phyloP scores from a whole-genome alignment of 441 rosid species.

The Euphorbia schlechtendalii region DNA sequence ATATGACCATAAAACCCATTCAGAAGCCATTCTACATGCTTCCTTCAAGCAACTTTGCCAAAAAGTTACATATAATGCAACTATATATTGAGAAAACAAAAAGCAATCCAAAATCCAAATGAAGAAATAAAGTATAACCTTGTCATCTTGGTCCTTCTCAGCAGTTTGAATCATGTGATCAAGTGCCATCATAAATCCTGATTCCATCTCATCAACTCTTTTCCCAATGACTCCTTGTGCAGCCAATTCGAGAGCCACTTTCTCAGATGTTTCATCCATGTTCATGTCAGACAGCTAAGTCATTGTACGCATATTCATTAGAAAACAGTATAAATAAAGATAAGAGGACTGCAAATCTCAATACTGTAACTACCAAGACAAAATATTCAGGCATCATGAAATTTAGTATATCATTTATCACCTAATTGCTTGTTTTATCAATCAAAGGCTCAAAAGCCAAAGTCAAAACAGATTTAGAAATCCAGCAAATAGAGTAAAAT shows the following conservation, averaged over 20 bases:
- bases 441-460: neutral
- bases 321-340: neutral
- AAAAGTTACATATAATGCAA: neutral
- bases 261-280: conserved; percentile 86
- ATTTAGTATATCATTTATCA: neutral
- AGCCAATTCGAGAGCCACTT: conserved; percentile 81
- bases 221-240: conserved; percentile 95
- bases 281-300: conserved; percentile 74
- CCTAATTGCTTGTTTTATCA: neutral
- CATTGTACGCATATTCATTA: conserved; percentile 7
- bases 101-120: neutral
- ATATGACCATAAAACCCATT: neutral
- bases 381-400: neutral
- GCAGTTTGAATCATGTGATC: conserved; percentile 92
- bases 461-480: neutral
- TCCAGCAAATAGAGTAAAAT: neutral
- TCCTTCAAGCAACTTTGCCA: neutral
- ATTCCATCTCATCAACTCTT: conserved; percentile 90
- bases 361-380: conserved; percentile 1
- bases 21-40: neutral
- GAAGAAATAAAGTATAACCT: conserved; percentile 34
- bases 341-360: conserved; percentile 4
- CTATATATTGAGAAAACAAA: neutral
- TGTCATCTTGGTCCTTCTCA: conserved; percentile 71
- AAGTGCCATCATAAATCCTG: conserved; percentile 91